Conservation (phyloP, 2,329 filamentous ascomycete genomes). For the Phaeoacremonium minimum region DNA sequence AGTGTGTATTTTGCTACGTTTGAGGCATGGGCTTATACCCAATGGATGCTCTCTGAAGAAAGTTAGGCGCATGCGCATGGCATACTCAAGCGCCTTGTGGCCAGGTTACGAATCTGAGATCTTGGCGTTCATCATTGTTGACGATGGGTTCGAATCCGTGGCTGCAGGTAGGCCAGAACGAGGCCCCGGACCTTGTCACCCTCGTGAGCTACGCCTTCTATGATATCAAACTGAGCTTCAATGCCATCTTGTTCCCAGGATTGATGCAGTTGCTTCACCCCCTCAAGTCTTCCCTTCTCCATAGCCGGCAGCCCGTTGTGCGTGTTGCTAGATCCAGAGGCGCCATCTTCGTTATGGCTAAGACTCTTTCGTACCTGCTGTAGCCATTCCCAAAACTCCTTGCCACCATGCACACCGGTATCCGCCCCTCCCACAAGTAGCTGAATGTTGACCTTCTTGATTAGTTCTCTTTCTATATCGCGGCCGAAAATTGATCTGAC, state of each 20-base stretch:
- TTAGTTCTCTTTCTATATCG: conserved; percentile 8
- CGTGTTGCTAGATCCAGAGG: too few relatives aligned
- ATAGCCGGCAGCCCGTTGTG: conserved; percentile 7
- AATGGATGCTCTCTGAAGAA: too few relatives aligned
- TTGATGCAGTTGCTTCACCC: conserved; percentile 8
- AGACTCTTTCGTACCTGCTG: neutral
- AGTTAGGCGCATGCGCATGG: too few relatives aligned
- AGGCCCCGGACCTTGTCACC: too few relatives aligned
- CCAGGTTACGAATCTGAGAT: too few relatives aligned
- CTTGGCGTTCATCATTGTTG: too few relatives aligned
- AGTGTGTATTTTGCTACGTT: too few relatives aligned
- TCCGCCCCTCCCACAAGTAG: conserved; percentile 16
- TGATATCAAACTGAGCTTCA: conserved; percentile 13
- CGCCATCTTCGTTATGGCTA: neutral
- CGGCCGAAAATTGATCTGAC: conserved; percentile 12
- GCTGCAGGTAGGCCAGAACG: too few relatives aligned
- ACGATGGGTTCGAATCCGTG: too few relatives aligned
- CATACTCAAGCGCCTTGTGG: too few relatives aligned
- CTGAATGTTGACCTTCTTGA: conserved; percentile 12
- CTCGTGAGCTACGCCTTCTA: conserved; percentile 16
- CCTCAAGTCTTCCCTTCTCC: conserved; percentile 8
- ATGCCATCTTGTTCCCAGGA: conserved; percentile 16
- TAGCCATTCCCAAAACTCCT: conserved; percentile 17
- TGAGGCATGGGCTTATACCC: too few relatives aligned
- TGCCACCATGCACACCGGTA: conserved; percentile 10